Evolutionary conservation across 2,329 filamentous ascomycete species (phyloP).

Genomic region (Teratosphaeriaceae sp.): DNA sequence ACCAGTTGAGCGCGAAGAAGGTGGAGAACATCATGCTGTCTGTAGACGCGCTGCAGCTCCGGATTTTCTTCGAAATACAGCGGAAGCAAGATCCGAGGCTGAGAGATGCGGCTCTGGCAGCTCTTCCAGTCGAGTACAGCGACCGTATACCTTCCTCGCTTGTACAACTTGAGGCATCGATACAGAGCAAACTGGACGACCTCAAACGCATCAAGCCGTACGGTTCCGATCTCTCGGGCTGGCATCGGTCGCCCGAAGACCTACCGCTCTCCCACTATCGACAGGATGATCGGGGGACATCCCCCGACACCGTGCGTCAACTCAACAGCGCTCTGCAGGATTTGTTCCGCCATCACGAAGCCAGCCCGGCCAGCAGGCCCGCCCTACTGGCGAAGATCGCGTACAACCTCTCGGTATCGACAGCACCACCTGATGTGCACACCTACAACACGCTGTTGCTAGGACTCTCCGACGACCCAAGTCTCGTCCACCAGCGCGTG

Average conservation of each 20-base stretch:
- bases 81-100: slow-evolving; percentile 2
- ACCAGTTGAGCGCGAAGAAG: slow-evolving; percentile 37
- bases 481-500: slow-evolving; percentile 16
- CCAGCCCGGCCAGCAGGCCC: slow-evolving; percentile 13
- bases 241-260: slow-evolving; percentile 8
- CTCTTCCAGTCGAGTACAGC: slow-evolving; percentile 21
- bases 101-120: slow-evolving; percentile 12
- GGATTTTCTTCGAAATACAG: slow-evolving; percentile 26
- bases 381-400: slow-evolving; percentile 36
- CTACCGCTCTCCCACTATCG: slow-evolving; percentile 24
- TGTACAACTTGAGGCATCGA: not conserved
- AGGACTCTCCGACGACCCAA: slow-evolving; percentile 47
- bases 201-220: not conserved
- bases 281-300: slow-evolving; percentile 34
- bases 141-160: slow-evolving; percentile 8
- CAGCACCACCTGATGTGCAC: slow-evolving; percentile 55
- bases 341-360: slow-evolving; percentile 17
- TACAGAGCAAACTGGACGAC: slow-evolving; percentile 5
- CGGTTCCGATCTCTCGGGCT: slow-evolving; percentile 5
- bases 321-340: slow-evolving; percentile 19
- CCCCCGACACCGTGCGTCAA: slow-evolving; percentile 17
- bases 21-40: slow-evolving; percentile 35
- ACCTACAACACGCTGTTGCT: slow-evolving; percentile 66
- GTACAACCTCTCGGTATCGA: slow-evolving; percentile 60
- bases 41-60: slow-evolving; percentile 34